Evolutionary conservation across 1,284 basidiomycete species (phyloP), one percentile per base, ranked within the genome.

Genomic region (Porodaedalea pini): DNA sequence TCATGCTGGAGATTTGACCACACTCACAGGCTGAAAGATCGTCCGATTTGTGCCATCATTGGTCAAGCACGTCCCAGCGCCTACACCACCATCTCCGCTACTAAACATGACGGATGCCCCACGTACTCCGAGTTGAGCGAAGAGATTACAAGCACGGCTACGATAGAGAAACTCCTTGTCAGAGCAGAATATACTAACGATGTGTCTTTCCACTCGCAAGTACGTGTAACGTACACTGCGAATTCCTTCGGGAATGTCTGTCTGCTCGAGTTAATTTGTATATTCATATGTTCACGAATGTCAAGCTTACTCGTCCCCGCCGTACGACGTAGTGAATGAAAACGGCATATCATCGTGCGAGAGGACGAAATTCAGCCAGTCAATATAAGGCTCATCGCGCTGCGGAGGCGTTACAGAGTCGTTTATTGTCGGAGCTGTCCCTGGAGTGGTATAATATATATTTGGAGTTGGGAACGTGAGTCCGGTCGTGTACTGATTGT

Each of bases 51-150:
- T 72, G 49, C 71, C 73, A 49, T 77, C 73, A 62, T 78, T 77
- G 17, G 70, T 70, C 13, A 65, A 55, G 60, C 76, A 78, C 41
- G 67, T 64, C 4, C 71, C 73, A 21, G 63, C 68, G 31, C 74
- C 75, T 39, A 72, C 71, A 25, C 73, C 73, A 43, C 66, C 65
- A 48, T 73, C 78, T 54, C 77, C 78, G 19, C 72, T 73, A 58
- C 73, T 71, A 65, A 75, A 77, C 64, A 79, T 65, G 47, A 78
- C 68, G 51, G 73, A 73, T 48, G 70, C 71, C 19, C 78, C 78
- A 13, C 76, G 70, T 2, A 72, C 73, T n/a, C 73, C 73, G 32
- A 79, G 70, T 56, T 76, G 73, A 21, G 76, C 74, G 59, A 77
- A 77, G 32, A 72, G 62, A 57, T 71, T 73, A 68, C 78, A 80